Base-by-base conservation (phyloP, 176 grass and related monocot species). In the Guadua angustifolia region DNA sequence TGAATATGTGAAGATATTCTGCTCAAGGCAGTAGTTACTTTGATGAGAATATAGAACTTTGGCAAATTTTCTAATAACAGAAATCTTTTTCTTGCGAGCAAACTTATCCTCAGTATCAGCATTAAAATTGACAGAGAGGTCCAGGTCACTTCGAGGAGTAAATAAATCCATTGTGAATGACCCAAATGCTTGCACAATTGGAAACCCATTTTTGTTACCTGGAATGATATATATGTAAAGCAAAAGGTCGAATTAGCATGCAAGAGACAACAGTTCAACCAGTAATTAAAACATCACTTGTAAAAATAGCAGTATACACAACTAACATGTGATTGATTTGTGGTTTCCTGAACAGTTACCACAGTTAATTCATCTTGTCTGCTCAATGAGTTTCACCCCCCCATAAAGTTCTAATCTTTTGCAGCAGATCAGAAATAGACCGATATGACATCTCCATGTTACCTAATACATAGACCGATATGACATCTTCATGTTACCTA, bases 121-220 rank as follows among this genome's bases (percentile, higher is more conserved):
- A 81, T 49, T 88, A 14, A 98, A 98, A 77, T 98, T 98, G 62
- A 98, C 78, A 42, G 95, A 98, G 7, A 95, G 81, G 78, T 98
- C 95, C 73, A 98, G 84, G 67, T 98, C 95, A 93, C 93, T 98
- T 70, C 11, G 36, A 51, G 87, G 52, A 67, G 95, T 95, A 87
- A 95, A 98, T 38, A 98, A 92, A 74, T 98, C 85, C 95, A 98
- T 98, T 13, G 85, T 92, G 83, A 98, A 98, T 71, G 95, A 98
- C 42, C 93, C 95, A 92, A 98, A 95, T 87, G 93, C 87, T 62
- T 93, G 83, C 68, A 95, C 95, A 24, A 82, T 58, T 5, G 91
- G 95, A 40, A 91, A 90, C 57, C 85, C 93, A 7, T 79, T 71
- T 22, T 75, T 73, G 49, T 83, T 76, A 82, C 95, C 95, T 98